These are phyloP conservation scores for Amanita rubescens DNA, from an alignment of 768 basidiomycete species.

Conservation along the genomic window DNA sequence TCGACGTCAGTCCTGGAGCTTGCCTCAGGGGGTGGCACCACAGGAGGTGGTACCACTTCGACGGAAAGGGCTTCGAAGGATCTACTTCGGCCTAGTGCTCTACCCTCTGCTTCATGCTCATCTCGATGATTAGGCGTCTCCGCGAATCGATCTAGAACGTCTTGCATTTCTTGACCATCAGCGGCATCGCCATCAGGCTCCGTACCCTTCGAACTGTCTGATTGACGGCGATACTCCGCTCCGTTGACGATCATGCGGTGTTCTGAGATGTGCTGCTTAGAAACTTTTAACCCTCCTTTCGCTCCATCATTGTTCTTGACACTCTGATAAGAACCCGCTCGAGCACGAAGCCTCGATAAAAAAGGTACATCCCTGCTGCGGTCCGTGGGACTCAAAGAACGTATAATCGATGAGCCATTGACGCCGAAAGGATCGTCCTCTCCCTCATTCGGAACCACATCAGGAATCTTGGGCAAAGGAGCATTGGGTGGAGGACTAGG, in stretches of 20 bases:
- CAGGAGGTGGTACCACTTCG: neutral
- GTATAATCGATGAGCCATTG: conserved; percentile 4
- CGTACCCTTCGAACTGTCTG: conserved; percentile 16
- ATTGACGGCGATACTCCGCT: conserved; percentile 11
- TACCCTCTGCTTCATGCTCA: conserved; percentile 3
- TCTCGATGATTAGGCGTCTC: neutral
- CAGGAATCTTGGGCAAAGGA: conserved; percentile 34
- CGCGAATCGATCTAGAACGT: conserved; percentile 31
- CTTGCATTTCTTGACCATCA: conserved; percentile 23
- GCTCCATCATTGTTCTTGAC: neutral
- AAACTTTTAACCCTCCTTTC: conserved; percentile 6
- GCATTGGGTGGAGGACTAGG: conserved; percentile 42
- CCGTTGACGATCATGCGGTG: neutral
- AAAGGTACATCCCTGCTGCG: conserved; percentile 43
- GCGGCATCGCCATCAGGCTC: conserved; percentile 15
- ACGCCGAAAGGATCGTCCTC: conserved; percentile 4
- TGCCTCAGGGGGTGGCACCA: conserved; percentile 6
- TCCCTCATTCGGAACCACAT: neutral
- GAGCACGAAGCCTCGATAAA: conserved; percentile 1
- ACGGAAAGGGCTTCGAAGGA: conserved; percentile 3
- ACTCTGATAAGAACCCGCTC: neutral
- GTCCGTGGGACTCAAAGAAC: neutral
- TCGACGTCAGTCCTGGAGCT: conserved; percentile 12
- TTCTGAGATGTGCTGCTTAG: conserved; percentile 10
- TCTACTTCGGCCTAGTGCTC: conserved; percentile 5